Evolutionary conservation across 2,329 filamentous ascomycete genomes (phyloP).

Genomic region (Pseudopithomyces maydicus): DNA sequence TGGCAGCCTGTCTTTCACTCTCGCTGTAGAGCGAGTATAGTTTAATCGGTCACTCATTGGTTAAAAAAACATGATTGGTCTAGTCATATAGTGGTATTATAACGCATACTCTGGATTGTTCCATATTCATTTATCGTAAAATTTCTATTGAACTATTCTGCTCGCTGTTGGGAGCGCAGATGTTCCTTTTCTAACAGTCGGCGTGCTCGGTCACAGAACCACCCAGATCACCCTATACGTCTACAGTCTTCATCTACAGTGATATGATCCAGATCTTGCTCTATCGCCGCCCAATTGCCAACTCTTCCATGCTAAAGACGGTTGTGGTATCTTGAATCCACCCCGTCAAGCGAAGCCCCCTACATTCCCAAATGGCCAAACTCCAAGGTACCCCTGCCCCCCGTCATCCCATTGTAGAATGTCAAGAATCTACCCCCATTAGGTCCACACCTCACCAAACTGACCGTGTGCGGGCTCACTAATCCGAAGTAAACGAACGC

Average conservation of each 20-base stretch:
- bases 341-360: neutral
- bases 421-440: neutral
- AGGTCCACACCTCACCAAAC: neutral
- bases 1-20: neutral
- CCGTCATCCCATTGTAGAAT: neutral
- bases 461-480: neutral
- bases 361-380: neutral
- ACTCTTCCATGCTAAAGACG: too few relatives aligned
- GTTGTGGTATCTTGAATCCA: too few relatives aligned
- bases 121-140: too few relatives aligned
- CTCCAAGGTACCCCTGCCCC: neutral
- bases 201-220: too few relatives aligned
- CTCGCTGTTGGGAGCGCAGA: too few relatives aligned
- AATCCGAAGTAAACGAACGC: conserved; percentile 8
- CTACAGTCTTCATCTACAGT: too few relatives aligned
- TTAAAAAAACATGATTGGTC: neutral
- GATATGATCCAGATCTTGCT: too few relatives aligned
- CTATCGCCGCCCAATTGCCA: too few relatives aligned
- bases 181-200: too few relatives aligned
- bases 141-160: too few relatives aligned
- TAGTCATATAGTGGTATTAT: neutral
- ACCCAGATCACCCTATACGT: too few relatives aligned
- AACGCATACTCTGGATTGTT: too few relatives aligned
- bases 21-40: neutral
- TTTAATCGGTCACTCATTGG: neutral